A percentile compares a stretch with the other conserved stretches of the same genome.
Conservation (phyloP, 2,329 filamentous ascomycete genomes). For the Geoglossum cookeanum region DNA sequence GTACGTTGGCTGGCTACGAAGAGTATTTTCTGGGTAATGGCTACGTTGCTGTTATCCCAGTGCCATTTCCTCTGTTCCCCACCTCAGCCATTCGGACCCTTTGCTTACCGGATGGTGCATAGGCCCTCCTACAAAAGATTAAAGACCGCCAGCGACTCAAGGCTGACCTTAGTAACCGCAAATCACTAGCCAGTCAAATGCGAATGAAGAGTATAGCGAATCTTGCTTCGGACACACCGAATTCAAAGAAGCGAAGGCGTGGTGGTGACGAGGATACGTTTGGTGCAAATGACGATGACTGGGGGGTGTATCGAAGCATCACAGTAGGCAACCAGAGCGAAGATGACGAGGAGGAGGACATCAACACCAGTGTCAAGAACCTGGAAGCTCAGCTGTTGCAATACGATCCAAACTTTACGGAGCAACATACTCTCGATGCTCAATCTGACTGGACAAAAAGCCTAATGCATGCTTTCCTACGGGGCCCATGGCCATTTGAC, state of each 20-base stretch:
- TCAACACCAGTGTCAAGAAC: slow-evolving; percentile 49
- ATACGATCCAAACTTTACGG: slow-evolving; percentile 75
- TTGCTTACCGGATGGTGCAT: slow-evolving; percentile 12
- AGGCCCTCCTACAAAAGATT: slow-evolving; percentile 57
- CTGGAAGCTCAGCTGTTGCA: slow-evolving; percentile 72
- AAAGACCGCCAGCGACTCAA: slow-evolving; percentile 88
- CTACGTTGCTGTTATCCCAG: background rate
- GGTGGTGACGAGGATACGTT: slow-evolving; percentile 92
- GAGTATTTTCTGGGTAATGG: background rate
- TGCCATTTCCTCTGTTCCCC: background rate
- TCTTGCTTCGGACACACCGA: slow-evolving; percentile 71
- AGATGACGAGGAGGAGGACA: slow-evolving; percentile 81
- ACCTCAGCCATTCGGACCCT: background rate
- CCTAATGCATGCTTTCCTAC: slow-evolving; percentile 72
- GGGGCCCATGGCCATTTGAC: slow-evolving; percentile 75
- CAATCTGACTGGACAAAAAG: slow-evolving; percentile 92
- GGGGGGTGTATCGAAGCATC: slow-evolving; percentile 90
- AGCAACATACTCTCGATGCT: slow-evolving; percentile 79
- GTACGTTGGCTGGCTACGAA: slow-evolving; percentile 14
- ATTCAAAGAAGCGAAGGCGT: slow-evolving; percentile 58
- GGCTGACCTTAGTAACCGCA: slow-evolving; percentile 86
- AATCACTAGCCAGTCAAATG: slow-evolving; percentile 87
- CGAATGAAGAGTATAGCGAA: slow-evolving; percentile 98
- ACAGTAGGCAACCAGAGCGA: slow-evolving; percentile 71
- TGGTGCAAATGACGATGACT: slow-evolving; percentile 91